Evolutionary conservation across 176 grass and related monocot genomes (phyloP).

Genomic region (Otatea glauca): DNA sequence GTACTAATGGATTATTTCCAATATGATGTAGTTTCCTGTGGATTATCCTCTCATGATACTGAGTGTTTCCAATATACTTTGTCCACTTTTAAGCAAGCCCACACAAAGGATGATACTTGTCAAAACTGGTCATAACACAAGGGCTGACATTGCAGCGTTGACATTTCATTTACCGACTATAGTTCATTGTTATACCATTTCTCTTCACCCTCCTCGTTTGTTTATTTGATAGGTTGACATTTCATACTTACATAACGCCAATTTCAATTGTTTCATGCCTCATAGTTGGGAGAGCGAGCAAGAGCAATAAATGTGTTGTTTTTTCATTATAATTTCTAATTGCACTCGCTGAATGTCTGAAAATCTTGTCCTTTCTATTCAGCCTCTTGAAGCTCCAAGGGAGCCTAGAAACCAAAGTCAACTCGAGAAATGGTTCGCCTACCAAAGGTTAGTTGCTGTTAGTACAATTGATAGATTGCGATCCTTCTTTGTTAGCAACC

Average conservation of each 20-base stretch:
- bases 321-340: constrained; percentile 20
- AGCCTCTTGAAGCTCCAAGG: constrained; percentile 91
- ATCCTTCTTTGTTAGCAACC: neutral
- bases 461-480: constrained; percentile 5
- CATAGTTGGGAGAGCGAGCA: constrained; percentile 23
- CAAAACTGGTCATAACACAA: constrained; percentile 87
- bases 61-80: no score
- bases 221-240: constrained; percentile 13
- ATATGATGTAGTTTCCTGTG: no score
- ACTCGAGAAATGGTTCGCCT: constrained; percentile 91
- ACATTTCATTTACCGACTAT: constrained; percentile 37
- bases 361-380: constrained; percentile 7
- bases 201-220: constrained; percentile 21
- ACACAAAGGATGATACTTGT: neutral
- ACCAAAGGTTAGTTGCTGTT: constrained; percentile 68
- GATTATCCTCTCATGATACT: no score
- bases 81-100: no score
- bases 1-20: no score
- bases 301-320: neutral
- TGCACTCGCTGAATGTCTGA: constrained; percentile 1
- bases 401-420: constrained; percentile 85
- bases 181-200: constrained; percentile 14
- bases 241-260: constrained; percentile 21
- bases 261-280: constrained; percentile 20
- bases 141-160: constrained; percentile 60